A percentile compares a stretch with the other conserved stretches of the same genome.
phyloP scores from a whole-genome alignment of 805 yeast genomes.

The Lipomyces chichibuensis region DNA sequence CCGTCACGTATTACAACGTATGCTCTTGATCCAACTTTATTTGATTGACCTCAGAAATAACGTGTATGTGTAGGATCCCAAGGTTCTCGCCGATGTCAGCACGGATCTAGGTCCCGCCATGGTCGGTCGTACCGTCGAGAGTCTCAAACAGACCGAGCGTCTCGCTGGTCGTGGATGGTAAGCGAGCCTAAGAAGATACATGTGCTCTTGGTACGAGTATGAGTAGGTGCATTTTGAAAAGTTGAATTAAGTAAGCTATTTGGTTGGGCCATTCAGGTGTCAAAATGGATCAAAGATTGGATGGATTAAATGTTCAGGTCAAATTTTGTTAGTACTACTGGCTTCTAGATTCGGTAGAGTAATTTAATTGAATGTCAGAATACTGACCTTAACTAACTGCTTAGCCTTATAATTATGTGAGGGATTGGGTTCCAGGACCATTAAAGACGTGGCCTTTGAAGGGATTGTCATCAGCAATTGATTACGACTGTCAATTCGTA shows the following conservation, averaged over 20 bases:
- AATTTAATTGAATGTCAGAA: not conserved
- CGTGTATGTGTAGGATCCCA: constrained; percentile 50
- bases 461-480: too few species aligned
- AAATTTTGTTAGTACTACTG: not conserved
- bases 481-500: too few species aligned
- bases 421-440: too few species aligned
- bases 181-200: not conserved
- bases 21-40: not conserved
- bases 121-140: constrained; percentile 68
- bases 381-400: not conserved
- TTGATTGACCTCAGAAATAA: not conserved
- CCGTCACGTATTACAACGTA: constrained; percentile 65
- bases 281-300: not conserved
- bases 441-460: too few species aligned
- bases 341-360: not conserved
- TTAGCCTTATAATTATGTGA: too few species aligned
- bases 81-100: constrained; percentile 62
- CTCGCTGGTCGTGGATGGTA: constrained; percentile 37
- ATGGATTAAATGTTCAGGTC: not conserved
- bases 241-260: too few species aligned
- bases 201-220: not conserved
- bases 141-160: constrained; percentile 51
- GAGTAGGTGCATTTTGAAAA: not conserved
- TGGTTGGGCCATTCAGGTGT: not conserved
- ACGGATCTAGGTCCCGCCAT: constrained; percentile 74